Base-by-base conservation (phyloP, 257 asterid species). In the Scutellaria barbata region DNA sequence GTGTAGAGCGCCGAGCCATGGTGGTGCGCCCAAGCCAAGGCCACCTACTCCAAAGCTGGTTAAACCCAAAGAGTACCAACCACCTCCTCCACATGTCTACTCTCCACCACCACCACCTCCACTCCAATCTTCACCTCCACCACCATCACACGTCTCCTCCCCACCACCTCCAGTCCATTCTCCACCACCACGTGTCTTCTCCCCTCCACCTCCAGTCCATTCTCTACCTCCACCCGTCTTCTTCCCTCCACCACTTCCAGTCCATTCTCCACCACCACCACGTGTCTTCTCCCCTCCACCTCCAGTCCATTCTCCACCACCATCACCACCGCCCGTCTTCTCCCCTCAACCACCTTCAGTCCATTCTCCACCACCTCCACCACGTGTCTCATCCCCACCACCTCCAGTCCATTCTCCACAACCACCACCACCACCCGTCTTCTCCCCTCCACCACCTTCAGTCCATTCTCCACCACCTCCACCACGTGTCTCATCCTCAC, bases 321-420 rank as follows among this genome's bases (percentile, higher is more conserved):
- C 74, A 9, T n/a, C 63, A 25, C 30, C 30, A 25, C 35, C 35
- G 2, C 74, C 57, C 0, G 50, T 16, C 1, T 12, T 1, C 3
- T 18, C 12, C 0, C 33, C 73, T n/a, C n/a, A n/a, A 13, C 11
- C 17, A 2, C 51, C 79, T n/a, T 78, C 78, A 43, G 35, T 3
- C 4, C 35, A 30, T 3, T 30, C 35, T 30, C 42, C 82, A 59
- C 57, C 83, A n/a, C 80, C 88, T 51, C 84, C 85, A 13, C 85
- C 85, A 13, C 51, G 68, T 4, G 51, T 64, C 25, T 68, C 79
- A 72, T 88, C 95, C 7, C 92, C 91, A 12, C 95, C 73, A 12
- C 73, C 73, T 0, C 67, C 67, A 0, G 30, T 18, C 0, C 13
- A 20, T 2, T 59, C 47, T 5, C 55, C 76, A n/a, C n/a, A n/a